Evolutionary conservation across 768 basidiomycete genomes (phyloP).

Genomic region (Hericium rajendrae): DNA sequence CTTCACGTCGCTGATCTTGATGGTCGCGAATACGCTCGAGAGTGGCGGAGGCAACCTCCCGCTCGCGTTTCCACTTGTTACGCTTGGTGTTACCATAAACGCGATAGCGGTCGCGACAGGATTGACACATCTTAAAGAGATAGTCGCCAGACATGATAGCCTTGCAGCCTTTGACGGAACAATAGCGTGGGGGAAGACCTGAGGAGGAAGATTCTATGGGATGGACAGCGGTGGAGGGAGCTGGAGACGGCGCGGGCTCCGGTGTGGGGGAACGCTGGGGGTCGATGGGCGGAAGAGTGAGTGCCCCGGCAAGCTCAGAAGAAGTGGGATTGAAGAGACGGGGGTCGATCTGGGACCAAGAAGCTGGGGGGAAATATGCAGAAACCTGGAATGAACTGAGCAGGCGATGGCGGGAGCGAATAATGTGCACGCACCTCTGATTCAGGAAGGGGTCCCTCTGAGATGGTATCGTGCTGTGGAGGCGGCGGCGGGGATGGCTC

Average conservation of each 20-base stretch:
- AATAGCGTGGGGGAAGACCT: constrained; percentile 25
- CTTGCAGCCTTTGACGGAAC: constrained; percentile 50
- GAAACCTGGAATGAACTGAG: too few relatives aligned
- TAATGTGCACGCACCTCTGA: not conserved
- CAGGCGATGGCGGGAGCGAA: too few relatives aligned
- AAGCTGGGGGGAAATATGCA: constrained; percentile 7
- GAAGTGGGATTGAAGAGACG: constrained; percentile 24
- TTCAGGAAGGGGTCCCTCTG: not conserved
- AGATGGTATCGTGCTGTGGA: not conserved
- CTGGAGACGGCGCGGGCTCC: not conserved
- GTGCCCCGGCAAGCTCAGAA: constrained; percentile 41
- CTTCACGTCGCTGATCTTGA: constrained; percentile 29
- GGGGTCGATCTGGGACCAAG: constrained; percentile 22
- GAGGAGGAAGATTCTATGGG: constrained; percentile 1
- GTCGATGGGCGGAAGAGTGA: constrained; percentile 26
- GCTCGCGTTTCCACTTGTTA: constrained; percentile 41
- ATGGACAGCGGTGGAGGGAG: not conserved
- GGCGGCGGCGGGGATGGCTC: not conserved
- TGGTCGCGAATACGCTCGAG: constrained; percentile 26
- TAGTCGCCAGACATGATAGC: constrained; percentile 30
- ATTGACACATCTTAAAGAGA: constrained; percentile 17
- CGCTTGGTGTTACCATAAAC: constrained; percentile 46
- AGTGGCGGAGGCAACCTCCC: constrained; percentile 32
- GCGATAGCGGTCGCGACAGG: constrained; percentile 40
- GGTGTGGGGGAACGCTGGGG: constrained; percentile 1